phyloP scores from a whole-genome alignment of 805 yeast species.

The Komagataella ulmi region DNA sequence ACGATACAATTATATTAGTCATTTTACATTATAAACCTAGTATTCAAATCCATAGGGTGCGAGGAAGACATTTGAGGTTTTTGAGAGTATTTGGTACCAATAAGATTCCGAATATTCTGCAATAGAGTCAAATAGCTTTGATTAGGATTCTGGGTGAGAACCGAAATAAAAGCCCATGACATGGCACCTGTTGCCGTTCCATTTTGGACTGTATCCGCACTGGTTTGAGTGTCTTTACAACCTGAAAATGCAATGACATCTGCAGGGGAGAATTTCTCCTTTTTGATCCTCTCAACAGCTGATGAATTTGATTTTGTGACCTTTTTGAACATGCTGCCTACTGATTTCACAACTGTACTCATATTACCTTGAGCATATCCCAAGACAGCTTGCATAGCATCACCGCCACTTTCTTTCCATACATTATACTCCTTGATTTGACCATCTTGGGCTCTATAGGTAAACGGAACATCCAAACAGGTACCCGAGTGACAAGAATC shows the following conservation, averaged over 20 bases:
- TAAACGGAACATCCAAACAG: constrained; percentile 59
- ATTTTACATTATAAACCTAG: constrained; percentile 20
- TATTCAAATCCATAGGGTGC: constrained; percentile 60
- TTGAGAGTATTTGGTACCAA: constrained; percentile 57
- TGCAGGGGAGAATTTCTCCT: constrained; percentile 49
- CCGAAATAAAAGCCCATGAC: constrained; percentile 59
- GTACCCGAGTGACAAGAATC: constrained; percentile 77
- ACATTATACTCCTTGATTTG: constrained; percentile 60
- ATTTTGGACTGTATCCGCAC: constrained; percentile 54
- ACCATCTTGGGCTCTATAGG: constrained; percentile 57
- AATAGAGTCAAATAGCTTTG: constrained; percentile 60
- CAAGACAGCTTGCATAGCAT: constrained; percentile 37
- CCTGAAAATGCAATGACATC: constrained; percentile 64
- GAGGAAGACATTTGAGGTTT: constrained; percentile 74
- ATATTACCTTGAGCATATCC: constrained; percentile 43
- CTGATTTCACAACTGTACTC: constrained; percentile 25
- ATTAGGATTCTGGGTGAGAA: constrained; percentile 40
- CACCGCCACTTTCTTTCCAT: constrained; percentile 52
- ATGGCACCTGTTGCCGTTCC: constrained; percentile 65
- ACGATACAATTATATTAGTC: not conserved
- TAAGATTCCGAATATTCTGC: constrained; percentile 54
- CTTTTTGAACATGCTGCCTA: constrained; percentile 19
- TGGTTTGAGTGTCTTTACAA: constrained; percentile 62
- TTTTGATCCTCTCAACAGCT: constrained; percentile 21
- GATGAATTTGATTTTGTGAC: constrained; percentile 19